Base-by-base conservation (phyloP, 2,329 filamentous ascomycete species). In the Cryphonectria carpinicola region DNA sequence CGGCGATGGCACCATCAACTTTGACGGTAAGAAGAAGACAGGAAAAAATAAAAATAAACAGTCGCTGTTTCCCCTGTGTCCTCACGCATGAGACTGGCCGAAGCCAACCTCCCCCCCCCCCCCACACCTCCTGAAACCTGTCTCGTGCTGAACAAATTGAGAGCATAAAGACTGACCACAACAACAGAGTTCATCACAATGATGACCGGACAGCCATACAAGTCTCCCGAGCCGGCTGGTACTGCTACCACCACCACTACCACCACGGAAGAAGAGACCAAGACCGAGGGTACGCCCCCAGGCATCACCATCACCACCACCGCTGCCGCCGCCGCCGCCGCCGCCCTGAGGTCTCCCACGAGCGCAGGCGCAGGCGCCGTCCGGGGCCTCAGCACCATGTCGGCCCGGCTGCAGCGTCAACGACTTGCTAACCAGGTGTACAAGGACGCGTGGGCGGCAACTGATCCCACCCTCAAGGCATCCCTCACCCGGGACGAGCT, bases 131-230 rank as follows among this genome's bases (percentile, higher is more conserved):
- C 10, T 10, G 10, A 37, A 37, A 10, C 10, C 37, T 39, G 13
- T 11, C 37, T 39, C 37, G 37, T 39, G 8, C 37, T 39, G 10
- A 39, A 39, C 37, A 39, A 3, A 3, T 11, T 3, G 37, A 13
- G 46, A 52, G 4, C 2, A 22, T 52, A 2, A 52, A 61, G n/a
- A 63, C 60, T n/a, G n/a, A 61, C 43, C 22, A 41, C 5, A 41
- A 7, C 17, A 17, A 5, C 58, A 82, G 81, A 82, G 70, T 82
- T 82, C 71, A 81, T 82, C 73, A 78, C 79, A 11, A 82, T 82
- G 80, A 82, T 82, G 81, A 82, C 80, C 0, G 80, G 80, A 22
- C 78, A 80, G 66, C 75, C 77, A 2, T 79, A 77, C 73, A 74
- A 76, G 58, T 76, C 77, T 13, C 70, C 74, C n/a, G 74, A 69